Evolutionary conservation across 768 basidiomycete genomes (phyloP).

Genomic region (Serpula lacrymans): DNA sequence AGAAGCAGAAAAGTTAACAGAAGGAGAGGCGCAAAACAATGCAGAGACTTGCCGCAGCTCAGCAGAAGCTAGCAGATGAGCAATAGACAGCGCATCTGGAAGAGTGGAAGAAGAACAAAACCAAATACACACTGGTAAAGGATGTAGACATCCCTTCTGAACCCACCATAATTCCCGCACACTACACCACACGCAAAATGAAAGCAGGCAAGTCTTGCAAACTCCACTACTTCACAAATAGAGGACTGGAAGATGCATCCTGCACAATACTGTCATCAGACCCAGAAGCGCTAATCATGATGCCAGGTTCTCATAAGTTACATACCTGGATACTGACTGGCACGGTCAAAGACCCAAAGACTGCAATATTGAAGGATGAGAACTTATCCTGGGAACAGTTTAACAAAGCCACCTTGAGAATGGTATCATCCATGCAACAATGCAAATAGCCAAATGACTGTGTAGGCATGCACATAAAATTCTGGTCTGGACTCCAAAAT

Average conservation of each 20-base stretch:
- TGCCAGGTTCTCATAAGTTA: not conserved
- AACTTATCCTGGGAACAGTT: constrained; percentile 13
- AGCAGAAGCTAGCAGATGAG: no score
- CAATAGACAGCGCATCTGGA: no score
- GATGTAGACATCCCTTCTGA: not conserved
- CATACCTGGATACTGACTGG: not conserved
- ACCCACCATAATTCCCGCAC: not conserved
- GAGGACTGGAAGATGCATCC: constrained; percentile 5
- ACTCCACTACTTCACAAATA: constrained; percentile 16
- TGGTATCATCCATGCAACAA: constrained; percentile 7
- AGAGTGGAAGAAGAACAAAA: no score
- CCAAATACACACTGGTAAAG: no score
- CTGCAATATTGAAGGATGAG: not conserved
- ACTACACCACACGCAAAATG: not conserved
- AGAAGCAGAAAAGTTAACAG: no score
- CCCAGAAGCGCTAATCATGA: constrained; percentile 2
- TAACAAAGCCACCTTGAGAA: constrained; percentile 2
- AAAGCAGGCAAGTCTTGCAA: not conserved
- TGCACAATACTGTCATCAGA: not conserved
- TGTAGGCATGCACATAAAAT: constrained; percentile 8
- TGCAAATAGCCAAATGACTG: constrained; percentile 5
- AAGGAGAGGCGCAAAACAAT: no score
- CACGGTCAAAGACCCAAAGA: constrained; percentile 3
- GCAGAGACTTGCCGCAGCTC: no score
- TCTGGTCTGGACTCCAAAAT: constrained; percentile 8